phyloP scores from a whole-genome alignment of 495 filamentous ascomycete genomes.

The Pseudotulostoma volvatum region DNA sequence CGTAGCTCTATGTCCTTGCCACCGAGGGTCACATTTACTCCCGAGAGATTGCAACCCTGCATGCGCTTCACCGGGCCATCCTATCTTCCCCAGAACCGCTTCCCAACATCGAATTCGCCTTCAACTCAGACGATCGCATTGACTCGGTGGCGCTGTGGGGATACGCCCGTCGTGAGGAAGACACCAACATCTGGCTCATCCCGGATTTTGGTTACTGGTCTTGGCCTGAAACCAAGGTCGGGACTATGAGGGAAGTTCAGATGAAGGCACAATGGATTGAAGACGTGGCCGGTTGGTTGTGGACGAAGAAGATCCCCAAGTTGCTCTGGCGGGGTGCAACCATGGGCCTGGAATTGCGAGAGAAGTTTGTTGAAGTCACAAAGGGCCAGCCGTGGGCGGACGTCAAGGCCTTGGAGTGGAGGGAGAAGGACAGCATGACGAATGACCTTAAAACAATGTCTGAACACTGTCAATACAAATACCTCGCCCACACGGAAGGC shows the following conservation, averaged over 20 bases:
- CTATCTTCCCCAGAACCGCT: conserved; percentile 25
- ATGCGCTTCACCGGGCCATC: conserved; percentile 31
- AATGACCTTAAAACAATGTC: conserved; percentile 30
- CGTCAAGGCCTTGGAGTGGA: conserved; percentile 34
- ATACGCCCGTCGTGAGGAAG: conserved; percentile 24
- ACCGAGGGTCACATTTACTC: conserved; percentile 16
- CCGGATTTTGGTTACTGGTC: conserved; percentile 71
- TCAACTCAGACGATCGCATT: conserved; percentile 29
- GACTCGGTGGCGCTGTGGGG: conserved; percentile 28
- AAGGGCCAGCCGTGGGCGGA: conserved; percentile 34
- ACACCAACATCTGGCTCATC: conserved; percentile 47
- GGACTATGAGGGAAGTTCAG: conserved; percentile 37
- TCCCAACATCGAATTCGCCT: conserved; percentile 48
- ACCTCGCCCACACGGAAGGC: conserved; percentile 42
- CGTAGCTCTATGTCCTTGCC: conserved; percentile 22
- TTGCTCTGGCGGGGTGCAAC: conserved; percentile 52
- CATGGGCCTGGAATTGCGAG: conserved; percentile 23
- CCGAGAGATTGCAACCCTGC: conserved; percentile 17
- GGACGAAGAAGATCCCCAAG: conserved; percentile 42
- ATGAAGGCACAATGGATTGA: conserved; percentile 20
- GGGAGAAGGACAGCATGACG: conserved; percentile 17
- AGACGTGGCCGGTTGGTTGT: conserved; percentile 17
- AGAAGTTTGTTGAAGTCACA: conserved; percentile 29
- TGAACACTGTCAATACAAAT: conserved; percentile 46
- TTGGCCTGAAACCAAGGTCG: conserved; percentile 47